Conservation (phyloP, 768 basidiomycete species). For the Amanita fuliginea region DNA sequence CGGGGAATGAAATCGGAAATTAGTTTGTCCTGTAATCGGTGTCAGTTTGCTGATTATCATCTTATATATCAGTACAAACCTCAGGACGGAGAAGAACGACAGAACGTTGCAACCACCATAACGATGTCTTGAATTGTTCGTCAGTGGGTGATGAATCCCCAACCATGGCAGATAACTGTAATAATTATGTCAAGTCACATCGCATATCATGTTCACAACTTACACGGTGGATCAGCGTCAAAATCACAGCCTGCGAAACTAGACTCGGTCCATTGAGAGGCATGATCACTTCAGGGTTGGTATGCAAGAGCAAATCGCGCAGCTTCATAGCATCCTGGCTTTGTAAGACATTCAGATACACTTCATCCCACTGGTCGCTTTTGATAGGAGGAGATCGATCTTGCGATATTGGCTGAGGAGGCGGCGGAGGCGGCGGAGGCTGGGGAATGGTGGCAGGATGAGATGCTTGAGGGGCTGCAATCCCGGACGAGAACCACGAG, state of each 20-base stretch:
- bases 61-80: conserved; percentile 26
- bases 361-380: conserved; percentile 76
- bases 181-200: not conserved
- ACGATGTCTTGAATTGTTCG: conserved; percentile 68
- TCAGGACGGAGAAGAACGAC: conserved; percentile 62
- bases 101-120: conserved; percentile 84
- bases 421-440: conserved; percentile 36
- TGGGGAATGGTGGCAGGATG: conserved; percentile 68
- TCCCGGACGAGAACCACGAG: conserved; percentile 51
- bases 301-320: conserved; percentile 60
- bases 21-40: conserved; percentile 59
- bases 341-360: conserved; percentile 66
- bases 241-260: conserved; percentile 74
- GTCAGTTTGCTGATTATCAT: too few species aligned
- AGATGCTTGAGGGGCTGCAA: conserved; percentile 75
- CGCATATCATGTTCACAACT: conserved; percentile 16
- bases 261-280: conserved; percentile 59
- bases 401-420: conserved; percentile 20
- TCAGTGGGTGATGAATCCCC: conserved; percentile 70
- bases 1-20: conserved; percentile 76
- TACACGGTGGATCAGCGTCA: conserved; percentile 77
- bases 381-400: conserved; percentile 46
- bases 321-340: conserved; percentile 67
- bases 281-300: conserved; percentile 73
- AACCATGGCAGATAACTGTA: conserved; percentile 60